Evolutionary conservation across 495 filamentous ascomycete genomes (phyloP), one percentile per base, ranked within the genome.

Genomic region (Umbilicaria muhlenbergii): DNA sequence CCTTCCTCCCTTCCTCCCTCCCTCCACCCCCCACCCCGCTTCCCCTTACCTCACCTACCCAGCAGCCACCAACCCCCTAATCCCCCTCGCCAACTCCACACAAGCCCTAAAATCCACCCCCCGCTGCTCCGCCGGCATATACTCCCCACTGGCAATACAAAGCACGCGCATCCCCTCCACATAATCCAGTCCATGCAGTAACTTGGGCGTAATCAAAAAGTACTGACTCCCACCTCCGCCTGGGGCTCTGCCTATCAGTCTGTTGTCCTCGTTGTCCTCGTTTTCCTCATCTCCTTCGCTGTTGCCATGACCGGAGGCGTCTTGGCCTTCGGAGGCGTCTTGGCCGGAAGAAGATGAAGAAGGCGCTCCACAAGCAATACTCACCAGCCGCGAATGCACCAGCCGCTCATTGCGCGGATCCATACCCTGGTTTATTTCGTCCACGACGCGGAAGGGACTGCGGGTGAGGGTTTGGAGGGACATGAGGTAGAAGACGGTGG

Each of bases 391-490:
- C 53, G 86, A 84, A 62, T 99, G 91, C 11, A 96, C 92, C 72
- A 95, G 87, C 36, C 91, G 78, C 65, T 98, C 91, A 62, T 98
- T 98, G 36, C 92, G 77, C 17, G 92, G 89, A 62, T 98, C 91
- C 91, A 98, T 98, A 47, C 91, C 91, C 66, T 98, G 91, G 54
- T 98, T 98, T 66, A 98, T 98, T 63, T 98, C 91, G 64, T 98
- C 91, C 43, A 99, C 91, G 34, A 96, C 91, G 42, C 91, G 87
- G 78, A 99, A 99, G n/a, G 91, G 91, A 2, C 86, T 83, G 49
- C 85, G 84, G 3, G 91, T 88, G 51, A 96, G 78, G 14, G 83
- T 82, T 59, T 99, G 91, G 8, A 99, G 73, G 1, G 92, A 84
- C 89, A 99, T 96, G 48, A 99, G 84, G 62, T 95, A 99, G 73